A percentile compares a stretch with the other conserved stretches of the same genome.
Evolutionary conservation across 1,139 yeast genomes (phyloP).

Genomic region (Tardiomyces digboiensis): DNA sequence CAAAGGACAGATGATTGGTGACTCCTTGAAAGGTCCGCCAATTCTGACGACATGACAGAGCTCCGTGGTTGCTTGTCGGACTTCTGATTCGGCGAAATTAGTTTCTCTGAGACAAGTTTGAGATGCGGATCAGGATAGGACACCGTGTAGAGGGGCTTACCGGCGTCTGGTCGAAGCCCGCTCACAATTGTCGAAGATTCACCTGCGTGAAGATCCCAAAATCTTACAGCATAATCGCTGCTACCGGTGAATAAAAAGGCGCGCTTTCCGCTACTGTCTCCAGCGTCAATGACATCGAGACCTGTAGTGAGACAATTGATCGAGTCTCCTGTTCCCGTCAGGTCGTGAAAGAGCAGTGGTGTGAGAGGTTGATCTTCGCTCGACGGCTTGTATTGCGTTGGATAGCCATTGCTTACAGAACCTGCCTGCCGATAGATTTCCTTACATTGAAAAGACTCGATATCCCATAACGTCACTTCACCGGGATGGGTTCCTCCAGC

Average conservation of each 20-base stretch:
- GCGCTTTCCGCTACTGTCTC: constrained; percentile 17
- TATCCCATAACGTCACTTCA: constrained; percentile 69
- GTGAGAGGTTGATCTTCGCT: neutral
- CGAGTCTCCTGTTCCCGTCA: constrained; percentile 5
- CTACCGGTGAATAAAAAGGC: constrained; percentile 31
- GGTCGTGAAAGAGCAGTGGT: constrained; percentile 3
- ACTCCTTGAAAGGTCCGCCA: constrained; percentile 27
- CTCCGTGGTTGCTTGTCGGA: constrained; percentile 21
- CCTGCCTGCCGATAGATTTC: constrained; percentile 32
- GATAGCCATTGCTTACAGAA: constrained; percentile 1
- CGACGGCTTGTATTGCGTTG: neutral
- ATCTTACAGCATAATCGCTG: constrained; percentile 31
- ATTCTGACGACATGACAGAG: constrained; percentile 29
- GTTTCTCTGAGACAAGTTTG: constrained; percentile 14
- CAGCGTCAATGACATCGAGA: constrained; percentile 16
- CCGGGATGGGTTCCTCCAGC: constrained; percentile 57
- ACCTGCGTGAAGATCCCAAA: constrained; percentile 38
- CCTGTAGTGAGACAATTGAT: constrained; percentile 11
- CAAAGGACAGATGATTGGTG: constrained; percentile 45
- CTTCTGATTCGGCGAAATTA: constrained; percentile 6
- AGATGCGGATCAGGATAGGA: constrained; percentile 18
- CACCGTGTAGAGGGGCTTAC: constrained; percentile 24
- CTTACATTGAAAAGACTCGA: constrained; percentile 54
- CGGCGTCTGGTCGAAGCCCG: constrained; percentile 20
- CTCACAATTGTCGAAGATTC: constrained; percentile 29